Evolutionary conservation across 768 basidiomycete genomes (phyloP), one percentile per base, ranked within the genome.

Genomic region (Omphalotus guepiniiformis): DNA sequence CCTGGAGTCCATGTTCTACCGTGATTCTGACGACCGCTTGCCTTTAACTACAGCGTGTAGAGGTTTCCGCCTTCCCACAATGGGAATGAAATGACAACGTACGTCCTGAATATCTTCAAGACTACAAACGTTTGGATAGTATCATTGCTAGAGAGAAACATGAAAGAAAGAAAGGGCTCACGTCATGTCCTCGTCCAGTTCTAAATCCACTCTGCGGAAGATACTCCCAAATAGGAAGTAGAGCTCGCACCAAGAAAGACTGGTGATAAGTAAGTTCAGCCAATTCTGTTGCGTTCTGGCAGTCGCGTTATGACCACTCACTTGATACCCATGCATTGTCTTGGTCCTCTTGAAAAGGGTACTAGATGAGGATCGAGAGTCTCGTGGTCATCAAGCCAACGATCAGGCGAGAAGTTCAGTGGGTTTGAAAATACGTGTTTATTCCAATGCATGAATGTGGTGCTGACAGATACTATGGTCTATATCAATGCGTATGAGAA

Each of bases 281-380:
- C 22, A 7, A 16, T 6, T 18, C 8, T 22, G 11, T 16, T n/a
- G 11, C 5, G 18, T 3, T 48, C 4, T 35, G 11, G 21, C 19
- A 27, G 4, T 21, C 21, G 19, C 39, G 13, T 23, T 44, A 13
- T 30, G 27, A 42, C 12, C 2, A 57, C 70, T 23, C 35, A 74
- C 71, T 73, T 74, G 19, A 73, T 67, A 9, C 72, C 73, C 4
- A 74, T 48, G 47, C 74, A 74, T 42, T 65, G 66, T 16, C 74
- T 55, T 3, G 72, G 70, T 0, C 73, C 74, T 52, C 68, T 72
- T 19, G 70, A 70, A 51, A 76, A 74, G 13, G 67, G 52, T 6
- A 72, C 70, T 7, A 75, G 58, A 46, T 69, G 68, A 23, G 63
- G 62, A 16, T 74, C 72, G 16, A 74, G 64, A 15, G 65, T 60